Conservation (phyloP, 192 early-diverging fungal genomes). For the Backusella westeae region DNA sequence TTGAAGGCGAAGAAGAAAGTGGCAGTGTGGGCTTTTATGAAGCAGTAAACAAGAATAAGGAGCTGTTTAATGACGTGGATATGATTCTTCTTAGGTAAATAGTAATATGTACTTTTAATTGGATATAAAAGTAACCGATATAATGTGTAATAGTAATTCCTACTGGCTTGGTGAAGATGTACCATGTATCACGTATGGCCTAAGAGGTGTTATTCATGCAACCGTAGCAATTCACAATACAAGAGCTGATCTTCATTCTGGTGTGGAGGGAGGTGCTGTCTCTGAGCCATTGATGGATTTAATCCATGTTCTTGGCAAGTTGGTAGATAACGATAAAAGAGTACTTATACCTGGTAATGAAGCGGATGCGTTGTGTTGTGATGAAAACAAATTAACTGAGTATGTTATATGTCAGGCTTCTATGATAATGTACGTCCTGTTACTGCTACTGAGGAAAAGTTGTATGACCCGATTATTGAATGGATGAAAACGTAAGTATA, state of each 20-base stretch:
- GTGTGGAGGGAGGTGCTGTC: conserved; percentile 73
- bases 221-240: conserved; percentile 48
- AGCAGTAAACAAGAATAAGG: conserved; percentile 52
- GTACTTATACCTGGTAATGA: conserved; percentile 59
- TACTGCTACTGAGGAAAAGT: conserved; percentile 48
- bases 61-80: conserved; percentile 49
- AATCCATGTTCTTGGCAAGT: conserved; percentile 57
- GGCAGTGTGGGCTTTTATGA: conserved; percentile 68
- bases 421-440: conserved; percentile 62
- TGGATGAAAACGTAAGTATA: conserved; percentile 28
- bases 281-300: conserved; percentile 69
- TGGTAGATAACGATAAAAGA: conserved; percentile 54
- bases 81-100: conserved; percentile 52
- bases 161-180: conserved; percentile 79
- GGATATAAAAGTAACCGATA: background rate
- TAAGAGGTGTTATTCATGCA: conserved; percentile 73
- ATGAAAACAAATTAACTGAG: background rate
- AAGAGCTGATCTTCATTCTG: conserved; percentile 69
- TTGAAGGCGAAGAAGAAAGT: conserved; percentile 80
- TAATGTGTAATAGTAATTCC: conserved; percentile 50
- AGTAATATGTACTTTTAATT: conserved; percentile 28
- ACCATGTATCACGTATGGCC: conserved; percentile 77
- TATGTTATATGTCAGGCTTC: conserved; percentile 43
- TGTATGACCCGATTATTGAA: conserved; percentile 58
- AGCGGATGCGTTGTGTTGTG: background rate